Percentiles rank a stretch among this genome's conserved stretches.
phyloP scores from a whole-genome alignment of 352 stramenopile genomes.

The Thraustochytrium striatum region DNA sequence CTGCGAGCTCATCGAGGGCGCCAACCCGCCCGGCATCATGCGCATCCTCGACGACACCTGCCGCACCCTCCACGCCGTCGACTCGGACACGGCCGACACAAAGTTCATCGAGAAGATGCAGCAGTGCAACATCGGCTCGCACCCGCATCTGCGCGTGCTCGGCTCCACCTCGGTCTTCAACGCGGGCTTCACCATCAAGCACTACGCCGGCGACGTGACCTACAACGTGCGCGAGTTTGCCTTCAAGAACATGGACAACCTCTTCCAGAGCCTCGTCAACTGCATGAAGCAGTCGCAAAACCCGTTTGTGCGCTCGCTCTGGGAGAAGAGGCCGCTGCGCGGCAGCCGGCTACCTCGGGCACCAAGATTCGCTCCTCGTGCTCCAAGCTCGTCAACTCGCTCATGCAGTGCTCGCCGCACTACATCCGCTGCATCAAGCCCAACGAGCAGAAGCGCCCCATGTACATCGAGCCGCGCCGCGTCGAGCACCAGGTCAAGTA shows the following conservation, averaged over 20 bases:
- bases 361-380: slow-evolving; percentile 39
- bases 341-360: slow-evolving; percentile 26
- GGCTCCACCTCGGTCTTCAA: slow-evolving; percentile 36
- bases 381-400: slow-evolving; percentile 78
- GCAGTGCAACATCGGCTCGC: background rate
- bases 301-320: slow-evolving; percentile 50
- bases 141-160: slow-evolving; percentile 39
- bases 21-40: slow-evolving; percentile 83
- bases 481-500: slow-evolving; percentile 91
- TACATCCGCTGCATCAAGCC: slow-evolving; percentile 98
- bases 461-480: slow-evolving; percentile 78
- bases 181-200: slow-evolving; percentile 81
- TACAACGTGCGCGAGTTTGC: slow-evolving; percentile 92
- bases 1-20: slow-evolving; percentile 81
- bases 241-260: slow-evolving; percentile 90
- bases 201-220: slow-evolving; percentile 88
- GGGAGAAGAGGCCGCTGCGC: slow-evolving; percentile 29
- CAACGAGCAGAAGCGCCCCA: slow-evolving; percentile 90
- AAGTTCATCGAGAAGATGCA: slow-evolving; percentile 75
- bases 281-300: slow-evolving; percentile 47
- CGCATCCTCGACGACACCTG: slow-evolving; percentile 88
- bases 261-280: slow-evolving; percentile 86
- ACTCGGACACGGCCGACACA: slow-evolving; percentile 66
- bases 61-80: slow-evolving; percentile 32
- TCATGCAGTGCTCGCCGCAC: slow-evolving; percentile 88